Base-by-base conservation (phyloP, 2,329 filamentous ascomycete genomes). In the Beauveria sp. region DNA sequence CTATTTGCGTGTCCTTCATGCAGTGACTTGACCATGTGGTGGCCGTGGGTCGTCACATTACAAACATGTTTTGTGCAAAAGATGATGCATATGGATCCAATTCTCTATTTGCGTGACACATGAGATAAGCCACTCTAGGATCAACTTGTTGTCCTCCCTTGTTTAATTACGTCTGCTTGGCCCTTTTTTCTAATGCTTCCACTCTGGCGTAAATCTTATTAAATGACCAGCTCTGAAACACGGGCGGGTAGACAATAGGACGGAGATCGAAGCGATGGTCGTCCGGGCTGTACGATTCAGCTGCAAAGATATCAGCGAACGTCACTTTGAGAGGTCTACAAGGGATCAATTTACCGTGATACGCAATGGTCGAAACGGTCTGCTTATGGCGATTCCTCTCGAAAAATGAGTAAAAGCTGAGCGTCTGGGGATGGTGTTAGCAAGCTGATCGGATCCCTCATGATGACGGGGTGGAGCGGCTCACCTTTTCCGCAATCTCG, bases 331-430 rank as follows among this genome's bases (percentile, higher is more conserved):
- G 45, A 14, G 34, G 10, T 24, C 28, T 30, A 12, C 26, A 38
- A 24, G 22, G 22, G 22, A 3, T 24, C 22, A 24, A 22, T 22
- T 22, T 24, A 73, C 8, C 73, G 63, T 65, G 86, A 83, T 56
- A 84, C 76, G 28, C 77, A n/a, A n/a, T n/a, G n/a, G n/a, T n/a
- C n/a, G n/a, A n/a, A n/a, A 82, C 79, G 1, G 83, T 86, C 71
- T 81, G 80, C 73, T 89, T 89, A 70, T 88, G 86, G 10, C 86
- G 74, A 67, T 88, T 88, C 65, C 87, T 83, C 0, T 80, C 61
- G 46, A 54, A n/a, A 18, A 57, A 62, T n/a, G 20, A 22, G 20
- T 22, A 56, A 38, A 42, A 56, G 10, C 16, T 24, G 42, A 45
- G 18, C 16, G 53, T 20, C n/a, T 22, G 53, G 34, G 34, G 12